Conservation (phyloP, 2,329 filamentous ascomycete genomes). For the Aschersonia sp. region DNA sequence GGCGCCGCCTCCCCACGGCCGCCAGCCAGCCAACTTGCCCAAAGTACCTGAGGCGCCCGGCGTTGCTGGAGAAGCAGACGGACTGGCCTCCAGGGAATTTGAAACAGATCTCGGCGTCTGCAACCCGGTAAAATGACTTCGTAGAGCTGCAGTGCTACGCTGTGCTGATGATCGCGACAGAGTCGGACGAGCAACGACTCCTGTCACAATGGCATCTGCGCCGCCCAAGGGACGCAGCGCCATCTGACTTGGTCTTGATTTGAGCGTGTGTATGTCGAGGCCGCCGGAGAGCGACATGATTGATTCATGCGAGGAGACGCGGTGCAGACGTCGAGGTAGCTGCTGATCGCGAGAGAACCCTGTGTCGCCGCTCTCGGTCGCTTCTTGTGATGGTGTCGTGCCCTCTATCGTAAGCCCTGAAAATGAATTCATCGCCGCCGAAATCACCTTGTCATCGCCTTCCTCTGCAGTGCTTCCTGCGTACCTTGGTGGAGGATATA, state of each 20-base stretch:
- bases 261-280: conserved; percentile 78
- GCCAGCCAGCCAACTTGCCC: conserved; percentile 33
- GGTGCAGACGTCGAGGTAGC: conserved; percentile 38
- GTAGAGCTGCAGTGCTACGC: conserved; percentile 40
- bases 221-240: conserved; percentile 39
- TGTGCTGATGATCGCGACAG: conserved; percentile 29
- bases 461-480: conserved; percentile 22
- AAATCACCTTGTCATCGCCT: conserved; percentile 16
- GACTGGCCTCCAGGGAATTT: conserved; percentile 14
- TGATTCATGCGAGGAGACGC: conserved; percentile 69
- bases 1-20: conserved; percentile 24
- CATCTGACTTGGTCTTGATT: conserved; percentile 62
- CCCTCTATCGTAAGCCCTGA: conserved; percentile 13
- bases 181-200: conserved; percentile 46
- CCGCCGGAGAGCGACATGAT: conserved; percentile 77
- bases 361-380: conserved; percentile 12
- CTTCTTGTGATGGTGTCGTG: conserved; percentile 18
- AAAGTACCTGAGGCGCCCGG: conserved; percentile 14
- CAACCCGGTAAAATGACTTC: conserved; percentile 35
- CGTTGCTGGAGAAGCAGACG: conserved; percentile 11
- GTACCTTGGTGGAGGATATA: conserved; percentile 8
- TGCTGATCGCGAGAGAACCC: conserved; percentile 18
- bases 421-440: conserved; percentile 7
- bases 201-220: conserved; percentile 40
- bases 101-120: conserved; percentile 19